Evolutionary conservation across 2,329 filamentous ascomycete species (phyloP), one percentile per base, ranked within the genome.

Genomic region (Aspergillus proliferans): DNA sequence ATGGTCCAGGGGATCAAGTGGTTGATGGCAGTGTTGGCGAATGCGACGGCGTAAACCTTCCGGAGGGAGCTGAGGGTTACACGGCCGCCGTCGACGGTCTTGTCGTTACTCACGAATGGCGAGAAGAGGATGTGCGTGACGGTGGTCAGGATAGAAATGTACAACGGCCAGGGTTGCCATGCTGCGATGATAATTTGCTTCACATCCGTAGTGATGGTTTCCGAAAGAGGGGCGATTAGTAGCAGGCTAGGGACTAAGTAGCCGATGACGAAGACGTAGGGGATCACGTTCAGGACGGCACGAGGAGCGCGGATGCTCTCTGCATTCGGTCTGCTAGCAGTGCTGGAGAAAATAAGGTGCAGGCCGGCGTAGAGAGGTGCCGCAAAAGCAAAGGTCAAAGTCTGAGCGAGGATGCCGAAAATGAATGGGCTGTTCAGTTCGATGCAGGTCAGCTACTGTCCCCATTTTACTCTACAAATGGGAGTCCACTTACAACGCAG

Each of bases 141-240:
- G 2, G 57, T 65, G 4, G 72, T 68, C n/a, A 72, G 53, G 9
- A 76, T 45, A 3, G 69, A 68, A 6, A 76, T 69, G 58, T 70
- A 75, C 15, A 76, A 56, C 0, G 77, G 75, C 62, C 77, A 80
- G 3, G 70, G 62, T 53, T 80, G 76, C 75, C 77, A 79, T 42
- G 74, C 53, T 1, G 74, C 73, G 22, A 77, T 74, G 48, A 72
- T 68, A 19, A 65, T 64, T 55, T 79, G 76, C 52, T 76, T 78
- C 10, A 65, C 62, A n/a, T 68, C 61, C 14, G 68, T 57, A 1
- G 67, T 66, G 12, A 76, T 53, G 1, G 67, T 19, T 0, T 57
- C 58, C 0, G 74, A 74, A 2, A 69, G 63, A 1, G 74, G 73
- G 4, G 78, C 58, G 9, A 64, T 58, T 66, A 78, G 71, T 3